These are phyloP conservation scores for Thalassiosira exigua DNA, from an alignment of 352 stramenopile species.

Conservation along the genomic window DNA sequence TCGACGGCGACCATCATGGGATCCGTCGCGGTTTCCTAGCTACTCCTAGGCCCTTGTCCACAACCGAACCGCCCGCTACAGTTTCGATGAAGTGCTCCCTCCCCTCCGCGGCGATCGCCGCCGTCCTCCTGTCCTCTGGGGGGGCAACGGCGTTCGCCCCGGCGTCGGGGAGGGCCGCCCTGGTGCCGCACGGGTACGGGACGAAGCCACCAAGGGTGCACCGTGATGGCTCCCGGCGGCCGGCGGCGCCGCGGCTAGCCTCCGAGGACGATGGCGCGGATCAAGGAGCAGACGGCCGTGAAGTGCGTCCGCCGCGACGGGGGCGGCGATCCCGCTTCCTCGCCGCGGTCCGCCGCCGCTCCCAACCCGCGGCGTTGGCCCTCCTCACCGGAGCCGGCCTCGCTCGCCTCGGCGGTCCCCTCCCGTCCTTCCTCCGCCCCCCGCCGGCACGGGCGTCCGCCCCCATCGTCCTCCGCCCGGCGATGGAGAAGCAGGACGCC, in stretches of 20 bases:
- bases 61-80: not conserved
- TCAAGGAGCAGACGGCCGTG: not conserved
- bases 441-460: constrained; percentile 63
- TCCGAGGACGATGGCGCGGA: not conserved
- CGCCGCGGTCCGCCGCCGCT: not conserved
- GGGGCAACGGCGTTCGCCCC: constrained; percentile 7
- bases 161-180: not conserved
- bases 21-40: too few species aligned
- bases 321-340: not conserved
- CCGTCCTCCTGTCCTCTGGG: not conserved
- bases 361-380: constrained; percentile 27
- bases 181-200: too few species aligned
- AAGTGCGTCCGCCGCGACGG: not conserved
- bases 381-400: constrained; percentile 2
- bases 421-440: constrained; percentile 8
- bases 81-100: constrained; percentile 2
- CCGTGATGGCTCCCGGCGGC: not conserved
- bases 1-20: too few species aligned
- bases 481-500: constrained; percentile 51
- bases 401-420: not conserved
- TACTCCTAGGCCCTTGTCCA: not conserved
- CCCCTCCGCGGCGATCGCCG: not conserved
- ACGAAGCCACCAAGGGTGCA: not conserved
- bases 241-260: not conserved
- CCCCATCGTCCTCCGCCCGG: constrained; percentile 65